phyloP scores from a whole-genome alignment of 139 green algal genomes.

The Chlamydomonas sp. region DNA sequence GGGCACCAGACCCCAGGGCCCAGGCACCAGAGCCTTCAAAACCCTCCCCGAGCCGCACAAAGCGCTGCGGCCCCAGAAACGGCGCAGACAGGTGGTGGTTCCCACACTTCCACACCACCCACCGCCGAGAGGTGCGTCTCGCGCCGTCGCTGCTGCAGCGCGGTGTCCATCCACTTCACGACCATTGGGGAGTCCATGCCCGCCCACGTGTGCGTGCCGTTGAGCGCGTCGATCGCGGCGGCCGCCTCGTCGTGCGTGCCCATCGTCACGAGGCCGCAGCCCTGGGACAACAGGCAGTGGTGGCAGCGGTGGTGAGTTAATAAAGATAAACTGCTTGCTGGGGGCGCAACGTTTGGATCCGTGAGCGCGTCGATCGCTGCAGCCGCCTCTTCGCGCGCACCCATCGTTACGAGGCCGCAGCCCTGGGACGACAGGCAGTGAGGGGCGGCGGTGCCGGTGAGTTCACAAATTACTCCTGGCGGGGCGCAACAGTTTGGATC shows the following conservation, averaged over 20 bases:
- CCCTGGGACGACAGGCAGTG: too few relatives aligned
- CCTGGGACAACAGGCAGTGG: slow-evolving; percentile 29
- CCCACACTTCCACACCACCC: slow-evolving; percentile 8
- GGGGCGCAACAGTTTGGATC: too few relatives aligned
- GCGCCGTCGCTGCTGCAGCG: slow-evolving; percentile 40
- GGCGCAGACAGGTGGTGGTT: not conserved
- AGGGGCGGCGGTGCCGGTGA: too few relatives aligned
- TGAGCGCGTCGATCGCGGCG: slow-evolving; percentile 38
- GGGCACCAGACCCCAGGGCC: too few relatives aligned
- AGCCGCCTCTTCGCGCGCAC: slow-evolving; percentile 32
- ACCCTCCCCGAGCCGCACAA: too few relatives aligned
- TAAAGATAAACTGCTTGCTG: too few relatives aligned
- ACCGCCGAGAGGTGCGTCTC: slow-evolving; percentile 50
- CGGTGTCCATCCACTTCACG: slow-evolving; percentile 59
- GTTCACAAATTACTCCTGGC: too few relatives aligned
- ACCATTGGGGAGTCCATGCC: slow-evolving; percentile 54
- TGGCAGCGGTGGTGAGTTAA: too few relatives aligned
- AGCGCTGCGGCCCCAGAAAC: too few relatives aligned
- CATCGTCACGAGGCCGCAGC: slow-evolving; percentile 56
- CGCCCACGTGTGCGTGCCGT: slow-evolving; percentile 37
- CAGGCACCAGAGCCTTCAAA: too few relatives aligned
- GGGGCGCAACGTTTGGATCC: too few relatives aligned
- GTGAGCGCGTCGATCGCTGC: slow-evolving; percentile 41
- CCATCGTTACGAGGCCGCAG: slow-evolving; percentile 55
- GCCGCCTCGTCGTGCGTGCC: slow-evolving; percentile 35